A percentile compares a stretch with the other conserved stretches of the same genome.
phyloP scores from a whole-genome alignment of 2,329 filamentous ascomycete genomes.

The Colletotrichum scovillei region DNA sequence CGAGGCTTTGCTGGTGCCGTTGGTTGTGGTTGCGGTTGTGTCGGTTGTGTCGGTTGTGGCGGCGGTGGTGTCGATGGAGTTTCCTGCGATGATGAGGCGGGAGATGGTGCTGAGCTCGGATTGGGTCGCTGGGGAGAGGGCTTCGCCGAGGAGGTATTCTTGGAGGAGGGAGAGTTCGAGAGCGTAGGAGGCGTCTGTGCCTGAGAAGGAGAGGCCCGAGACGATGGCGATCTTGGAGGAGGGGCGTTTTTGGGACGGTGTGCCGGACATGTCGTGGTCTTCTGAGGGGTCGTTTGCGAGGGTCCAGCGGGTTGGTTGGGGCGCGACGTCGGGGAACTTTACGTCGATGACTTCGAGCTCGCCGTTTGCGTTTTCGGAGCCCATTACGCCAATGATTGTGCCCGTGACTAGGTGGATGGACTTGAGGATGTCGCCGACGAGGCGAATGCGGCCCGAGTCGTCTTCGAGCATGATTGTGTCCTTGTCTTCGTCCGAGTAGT shows the following conservation, averaged over 20 bases:
- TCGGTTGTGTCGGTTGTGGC: constrained; percentile 47
- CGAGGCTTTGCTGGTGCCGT: constrained; percentile 35
- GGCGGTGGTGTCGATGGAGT: constrained; percentile 79
- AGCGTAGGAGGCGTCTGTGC: constrained; percentile 76
- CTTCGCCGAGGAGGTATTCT: constrained; percentile 90
- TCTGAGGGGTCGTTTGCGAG: constrained; percentile 63
- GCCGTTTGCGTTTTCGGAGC: constrained; percentile 91
- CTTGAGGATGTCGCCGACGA: constrained; percentile 78
- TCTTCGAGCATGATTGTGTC: constrained; percentile 91
- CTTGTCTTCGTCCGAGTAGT: constrained; percentile 70
- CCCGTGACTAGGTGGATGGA: constrained; percentile 86
- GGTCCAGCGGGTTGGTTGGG: constrained; percentile 85
- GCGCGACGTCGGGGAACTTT: constrained; percentile 86
- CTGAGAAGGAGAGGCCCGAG: constrained; percentile 87
- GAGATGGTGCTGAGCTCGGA: constrained; percentile 75
- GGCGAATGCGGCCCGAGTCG: constrained; percentile 87
- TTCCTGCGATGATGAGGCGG: constrained; percentile 89
- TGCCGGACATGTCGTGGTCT: constrained; percentile 69
- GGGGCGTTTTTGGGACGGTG: constrained; percentile 39
- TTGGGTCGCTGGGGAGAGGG: constrained; percentile 70
- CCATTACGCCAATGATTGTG: constrained; percentile 93
- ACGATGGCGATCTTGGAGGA: constrained; percentile 79
- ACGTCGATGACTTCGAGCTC: constrained; percentile 94
- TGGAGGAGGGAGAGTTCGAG: constrained; percentile 81
- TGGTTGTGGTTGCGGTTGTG: constrained; percentile 57